Evolutionary conservation across 2,329 filamentous ascomycete genomes (phyloP).

Genomic region (Pestalotiopsis sp.): DNA sequence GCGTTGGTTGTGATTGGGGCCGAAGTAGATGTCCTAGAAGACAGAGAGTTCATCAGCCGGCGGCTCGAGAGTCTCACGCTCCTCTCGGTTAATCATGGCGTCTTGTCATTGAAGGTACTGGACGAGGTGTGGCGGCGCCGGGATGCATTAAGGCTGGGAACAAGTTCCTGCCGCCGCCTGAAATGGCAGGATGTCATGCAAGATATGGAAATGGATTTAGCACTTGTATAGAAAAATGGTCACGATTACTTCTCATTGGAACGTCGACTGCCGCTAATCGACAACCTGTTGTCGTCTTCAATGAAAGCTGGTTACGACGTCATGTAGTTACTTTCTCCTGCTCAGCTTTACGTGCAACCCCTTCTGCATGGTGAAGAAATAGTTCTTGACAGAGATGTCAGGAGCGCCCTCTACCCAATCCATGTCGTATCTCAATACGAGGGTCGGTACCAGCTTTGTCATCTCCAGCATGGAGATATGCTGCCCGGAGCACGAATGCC

Average conservation of each 20-base stretch:
- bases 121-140: slow-evolving; percentile 12
- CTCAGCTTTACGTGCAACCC: not conserved
- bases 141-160: not conserved
- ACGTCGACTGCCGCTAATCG: not conserved
- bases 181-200: slow-evolving; percentile 13
- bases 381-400: slow-evolving; percentile 9
- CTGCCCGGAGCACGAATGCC: slow-evolving; percentile 10
- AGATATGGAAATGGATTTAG: slow-evolving; percentile 7
- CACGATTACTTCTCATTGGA: not conserved
- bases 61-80: slow-evolving; percentile 11
- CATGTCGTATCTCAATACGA: slow-evolving; percentile 10
- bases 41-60: not conserved
- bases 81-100: slow-evolving; percentile 4
- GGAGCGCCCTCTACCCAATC: slow-evolving; percentile 6
- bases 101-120: slow-evolving; percentile 1
- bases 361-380: slow-evolving; percentile 13
- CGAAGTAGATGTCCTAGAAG: not conserved
- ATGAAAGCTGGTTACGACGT: not conserved
- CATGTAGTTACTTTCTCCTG: not conserved
- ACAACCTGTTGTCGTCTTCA: not conserved
- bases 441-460: slow-evolving; percentile 8
- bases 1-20: slow-evolving; percentile 10
- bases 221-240: not conserved
- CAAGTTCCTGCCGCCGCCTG: not conserved
- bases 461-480: slow-evolving; percentile 14